Conservation (phyloP, 2,329 filamentous ascomycete species). For the Periconia sp. region DNA sequence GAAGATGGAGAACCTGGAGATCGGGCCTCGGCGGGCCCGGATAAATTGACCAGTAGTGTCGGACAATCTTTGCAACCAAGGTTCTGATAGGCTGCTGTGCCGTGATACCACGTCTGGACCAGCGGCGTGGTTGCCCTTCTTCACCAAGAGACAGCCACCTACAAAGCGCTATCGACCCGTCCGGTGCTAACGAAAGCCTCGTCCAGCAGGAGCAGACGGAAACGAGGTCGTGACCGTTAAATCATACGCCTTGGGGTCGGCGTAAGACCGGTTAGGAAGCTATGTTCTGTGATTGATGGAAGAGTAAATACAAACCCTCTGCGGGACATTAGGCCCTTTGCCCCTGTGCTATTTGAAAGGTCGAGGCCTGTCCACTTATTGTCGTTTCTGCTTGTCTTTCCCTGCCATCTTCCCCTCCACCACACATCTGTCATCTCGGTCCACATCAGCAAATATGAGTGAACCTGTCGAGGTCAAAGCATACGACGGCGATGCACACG, state of each 20-base stretch:
- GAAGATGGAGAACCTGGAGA: slow-evolving; percentile 22
- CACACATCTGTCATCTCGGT: slow-evolving; percentile 18
- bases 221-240: too few relatives aligned
- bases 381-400: slow-evolving; percentile 23
- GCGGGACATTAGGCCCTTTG: slow-evolving; percentile 10
- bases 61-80: slow-evolving; percentile 20
- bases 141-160: too few relatives aligned
- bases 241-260: slow-evolving; percentile 19
- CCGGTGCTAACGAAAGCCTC: too few relatives aligned
- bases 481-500: slow-evolving; percentile 15
- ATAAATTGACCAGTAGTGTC: slow-evolving; percentile 20
- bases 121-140: slow-evolving; percentile 9
- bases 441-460: slow-evolving; percentile 29
- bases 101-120: slow-evolving; percentile 11
- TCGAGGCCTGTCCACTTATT: slow-evolving; percentile 14
- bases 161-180: too few relatives aligned
- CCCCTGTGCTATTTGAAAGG: slow-evolving; percentile 29
- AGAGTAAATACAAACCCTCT: slow-evolving; percentile 16
- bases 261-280: slow-evolving; percentile 18
- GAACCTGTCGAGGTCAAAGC: slow-evolving; percentile 25
- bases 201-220: too few relatives aligned
- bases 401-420: slow-evolving; percentile 19
- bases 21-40: slow-evolving; percentile 20
- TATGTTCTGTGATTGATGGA: slow-evolving; percentile 31
- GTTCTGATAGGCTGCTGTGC: slow-evolving; percentile 20